A percentile compares a stretch with the other conserved stretches of the same genome.
phyloP scores from a whole-genome alignment of 805 yeast species.

The Yarrowia porcina region DNA sequence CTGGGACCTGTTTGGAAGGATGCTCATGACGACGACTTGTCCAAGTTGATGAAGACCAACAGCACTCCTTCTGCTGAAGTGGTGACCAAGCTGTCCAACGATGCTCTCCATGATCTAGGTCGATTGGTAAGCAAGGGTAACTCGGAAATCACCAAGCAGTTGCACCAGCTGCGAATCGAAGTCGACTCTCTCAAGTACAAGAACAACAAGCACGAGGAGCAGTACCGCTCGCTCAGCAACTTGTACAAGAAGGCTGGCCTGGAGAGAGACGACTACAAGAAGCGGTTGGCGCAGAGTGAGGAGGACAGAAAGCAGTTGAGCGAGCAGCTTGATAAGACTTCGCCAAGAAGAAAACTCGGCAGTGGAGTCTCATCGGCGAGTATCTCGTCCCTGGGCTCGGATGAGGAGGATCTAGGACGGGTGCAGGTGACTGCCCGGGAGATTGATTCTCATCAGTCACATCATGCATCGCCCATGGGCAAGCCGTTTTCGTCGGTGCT shows the following conservation, averaged over 20 bases:
- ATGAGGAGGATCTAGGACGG: constrained; percentile 9
- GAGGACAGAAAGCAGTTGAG: not conserved
- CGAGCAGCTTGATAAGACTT: not conserved
- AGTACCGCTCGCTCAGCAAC: constrained; percentile 16
- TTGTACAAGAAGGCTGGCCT: constrained; percentile 9
- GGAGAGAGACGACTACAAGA: constrained; percentile 24
- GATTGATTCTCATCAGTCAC: not conserved
- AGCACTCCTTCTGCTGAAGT: constrained; percentile 14
- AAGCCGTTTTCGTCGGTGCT: constrained; percentile 19
- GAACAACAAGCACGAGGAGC: constrained; percentile 22
- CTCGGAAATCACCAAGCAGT: constrained; percentile 24
- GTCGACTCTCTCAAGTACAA: constrained; percentile 18
- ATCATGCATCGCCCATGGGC: constrained; percentile 16
- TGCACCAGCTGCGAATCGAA: constrained; percentile 13
- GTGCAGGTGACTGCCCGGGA: constrained; percentile 15
- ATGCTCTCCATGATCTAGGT: constrained; percentile 9
- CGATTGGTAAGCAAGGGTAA: constrained; percentile 9
- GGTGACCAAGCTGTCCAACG: constrained; percentile 19
- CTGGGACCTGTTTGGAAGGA: constrained; percentile 14
- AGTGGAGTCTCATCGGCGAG: not conserved
- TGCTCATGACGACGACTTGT: not conserved
- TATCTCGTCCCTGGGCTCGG: constrained; percentile 1
- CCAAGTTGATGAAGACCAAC: not conserved
- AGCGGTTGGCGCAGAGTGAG: constrained; percentile 7
- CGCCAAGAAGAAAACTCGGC: not conserved